Conservation (phyloP, 495 filamentous ascomycete species). For the Tirmania nivea region DNA sequence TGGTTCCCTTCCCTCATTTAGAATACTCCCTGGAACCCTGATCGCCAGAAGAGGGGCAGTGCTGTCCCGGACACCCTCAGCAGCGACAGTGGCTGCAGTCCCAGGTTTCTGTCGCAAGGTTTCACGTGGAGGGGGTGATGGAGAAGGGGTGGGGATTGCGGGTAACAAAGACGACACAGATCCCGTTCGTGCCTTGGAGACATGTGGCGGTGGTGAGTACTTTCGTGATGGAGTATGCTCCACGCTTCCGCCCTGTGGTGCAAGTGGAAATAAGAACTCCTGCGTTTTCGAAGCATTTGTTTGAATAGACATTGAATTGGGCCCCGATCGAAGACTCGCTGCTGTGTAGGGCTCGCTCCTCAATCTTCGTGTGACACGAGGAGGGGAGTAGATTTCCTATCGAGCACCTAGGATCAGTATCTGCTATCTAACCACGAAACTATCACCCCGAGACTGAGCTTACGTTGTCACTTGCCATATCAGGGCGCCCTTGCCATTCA, state of each 20-base stretch:
- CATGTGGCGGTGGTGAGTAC: background rate
- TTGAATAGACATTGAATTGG: background rate
- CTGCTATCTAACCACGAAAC: background rate
- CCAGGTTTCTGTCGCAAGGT: background rate
- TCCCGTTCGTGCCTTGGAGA: background rate
- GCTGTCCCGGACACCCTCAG: background rate
- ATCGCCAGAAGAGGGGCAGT: too few species aligned
- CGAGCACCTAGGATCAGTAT: background rate
- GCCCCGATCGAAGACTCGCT: background rate
- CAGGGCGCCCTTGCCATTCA: background rate
- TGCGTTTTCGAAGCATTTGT: background rate
- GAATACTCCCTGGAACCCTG: background rate
- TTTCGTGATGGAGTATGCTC: background rate
- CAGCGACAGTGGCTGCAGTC: background rate
- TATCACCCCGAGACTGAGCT: background rate
- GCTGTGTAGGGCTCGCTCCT: background rate
- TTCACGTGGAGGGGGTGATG: background rate
- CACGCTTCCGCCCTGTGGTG: background rate
- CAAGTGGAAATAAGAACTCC: background rate
- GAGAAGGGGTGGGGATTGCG: background rate
- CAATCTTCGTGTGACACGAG: background rate
- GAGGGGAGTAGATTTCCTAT: background rate
- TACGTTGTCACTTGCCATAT: background rate
- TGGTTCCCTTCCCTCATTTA: background rate
- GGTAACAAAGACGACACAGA: background rate